Conservation (phyloP, 192 early-diverging fungal species). For the Coemansia nantahalensis region DNA sequence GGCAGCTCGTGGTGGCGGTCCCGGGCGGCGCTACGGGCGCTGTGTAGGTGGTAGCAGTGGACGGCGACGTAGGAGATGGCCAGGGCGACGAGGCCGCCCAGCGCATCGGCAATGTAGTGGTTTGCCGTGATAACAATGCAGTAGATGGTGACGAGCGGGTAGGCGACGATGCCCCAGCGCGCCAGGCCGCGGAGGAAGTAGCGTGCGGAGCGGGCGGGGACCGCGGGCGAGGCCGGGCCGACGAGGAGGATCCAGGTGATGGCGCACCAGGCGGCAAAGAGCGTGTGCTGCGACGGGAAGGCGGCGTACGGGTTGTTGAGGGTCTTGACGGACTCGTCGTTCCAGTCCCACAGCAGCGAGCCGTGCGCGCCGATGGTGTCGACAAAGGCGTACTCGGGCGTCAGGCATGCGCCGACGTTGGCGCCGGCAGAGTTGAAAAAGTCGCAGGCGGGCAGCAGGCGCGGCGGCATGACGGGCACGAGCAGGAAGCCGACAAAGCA, state of each 20-base stretch:
- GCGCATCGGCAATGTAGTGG: constrained; percentile 49
- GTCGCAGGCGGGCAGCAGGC: constrained; percentile 52
- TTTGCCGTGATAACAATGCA: constrained; percentile 53
- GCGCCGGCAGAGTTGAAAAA: constrained; percentile 47
- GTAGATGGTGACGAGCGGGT: constrained; percentile 51
- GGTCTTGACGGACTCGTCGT: constrained; percentile 54
- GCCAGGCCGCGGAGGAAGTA: constrained; percentile 43
- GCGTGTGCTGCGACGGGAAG: constrained; percentile 53
- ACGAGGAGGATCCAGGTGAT: constrained; percentile 46
- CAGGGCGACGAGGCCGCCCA: constrained; percentile 42
- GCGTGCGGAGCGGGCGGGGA: constrained; percentile 14
- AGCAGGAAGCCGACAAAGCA: constrained; percentile 51
- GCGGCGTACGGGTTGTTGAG: constrained; percentile 56
- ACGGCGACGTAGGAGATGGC: constrained; percentile 47
- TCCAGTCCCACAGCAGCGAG: constrained; percentile 55
- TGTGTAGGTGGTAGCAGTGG: constrained; percentile 31
- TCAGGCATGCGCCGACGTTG: constrained; percentile 51
- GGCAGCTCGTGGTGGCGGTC: constrained; percentile 15
- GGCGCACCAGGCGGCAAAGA: constrained; percentile 52
- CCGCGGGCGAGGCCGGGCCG: constrained; percentile 28
- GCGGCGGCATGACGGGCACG: constrained; percentile 54
- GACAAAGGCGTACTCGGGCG: constrained; percentile 43
- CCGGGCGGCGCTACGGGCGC: constrained; percentile 16
- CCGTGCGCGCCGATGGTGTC: constrained; percentile 50
- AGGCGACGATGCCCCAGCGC: constrained; percentile 46